Base-by-base conservation (phyloP, 2,329 filamentous ascomycete genomes). In the Nannizzia gypsea region DNA sequence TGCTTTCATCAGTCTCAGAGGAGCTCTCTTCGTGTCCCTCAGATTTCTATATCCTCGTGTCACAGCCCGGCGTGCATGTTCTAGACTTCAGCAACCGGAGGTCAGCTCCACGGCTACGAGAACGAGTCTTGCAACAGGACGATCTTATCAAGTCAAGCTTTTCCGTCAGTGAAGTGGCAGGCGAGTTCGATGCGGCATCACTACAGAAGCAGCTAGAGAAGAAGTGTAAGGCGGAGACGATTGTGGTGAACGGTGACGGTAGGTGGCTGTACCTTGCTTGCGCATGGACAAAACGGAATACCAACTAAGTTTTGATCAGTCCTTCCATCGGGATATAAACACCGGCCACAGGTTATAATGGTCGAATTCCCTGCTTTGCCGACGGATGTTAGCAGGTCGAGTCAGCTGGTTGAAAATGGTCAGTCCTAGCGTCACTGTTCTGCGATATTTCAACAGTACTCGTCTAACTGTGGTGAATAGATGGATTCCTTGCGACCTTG, bases 1-100 rank as follows among this genome's bases (percentile, higher is more conserved):
- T 81, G 46, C 70, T 74, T 52, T 67, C 72, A 17, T 70, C 76
- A 42, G 61, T 82, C 13, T 71, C 71, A 56, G 70, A 71, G 17
- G 72, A 72, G 28, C 81, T 95, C 26, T 76, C 78, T 42, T 73
- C 75, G 59, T 95, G 90, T 73, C 86, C 87, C 1, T 90, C 88
- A 20, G 80, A 84, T 57, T 81, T 81, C 66, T 96, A 96, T 74
- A 76, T 95, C 60, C 72, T 96, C 65, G 81, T 95, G 63, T 83
- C 84, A 31, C 90, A 96, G 70, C 85, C 88, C 9, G 87, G 87
- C 65, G 79, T 90, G 60, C 84, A 85, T 65, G 81, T 84, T 46
- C 77, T 79, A 63, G 89, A 95, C 71, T 84, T 92, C 67, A 74
- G 76, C 65, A 74, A 76, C 66, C 70, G 74, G 72, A 69, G 72